These are phyloP conservation scores for Ophiocordyceps camponoti-rufipedis DNA, from an alignment of 2,329 filamentous ascomycete genomes.

Conservation along the genomic window DNA sequence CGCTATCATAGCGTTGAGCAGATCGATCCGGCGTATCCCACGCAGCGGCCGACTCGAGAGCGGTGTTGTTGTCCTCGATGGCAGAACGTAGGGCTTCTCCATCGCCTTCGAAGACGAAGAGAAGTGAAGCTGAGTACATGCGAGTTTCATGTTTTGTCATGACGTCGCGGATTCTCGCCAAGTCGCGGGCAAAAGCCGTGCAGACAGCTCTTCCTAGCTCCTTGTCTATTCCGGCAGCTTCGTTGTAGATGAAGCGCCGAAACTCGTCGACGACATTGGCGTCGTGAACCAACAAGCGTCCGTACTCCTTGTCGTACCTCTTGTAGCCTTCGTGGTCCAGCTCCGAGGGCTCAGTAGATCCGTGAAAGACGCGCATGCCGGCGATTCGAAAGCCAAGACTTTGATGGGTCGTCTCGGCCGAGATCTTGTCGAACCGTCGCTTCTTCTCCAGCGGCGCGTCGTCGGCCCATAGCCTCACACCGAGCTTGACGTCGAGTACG, in stretches of 20 bases:
- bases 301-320: slow-evolving; percentile 46
- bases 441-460: slow-evolving; percentile 41
- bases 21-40: slow-evolving; percentile 11
- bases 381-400: slow-evolving; percentile 44
- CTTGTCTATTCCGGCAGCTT: slow-evolving; percentile 36
- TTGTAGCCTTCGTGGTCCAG: slow-evolving; percentile 36
- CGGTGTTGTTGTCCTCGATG: slow-evolving; percentile 33
- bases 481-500: slow-evolving; percentile 85
- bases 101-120: slow-evolving; percentile 48
- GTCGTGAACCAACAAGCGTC: slow-evolving; percentile 30
- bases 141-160: slow-evolving; percentile 38
- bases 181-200: slow-evolving; percentile 31
- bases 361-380: slow-evolving; percentile 46
- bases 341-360: slow-evolving; percentile 29
- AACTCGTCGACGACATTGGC: slow-evolving; percentile 36
- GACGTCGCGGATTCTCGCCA: slow-evolving; percentile 32
- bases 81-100: slow-evolving; percentile 32
- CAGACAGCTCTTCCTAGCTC: slow-evolving; percentile 38
- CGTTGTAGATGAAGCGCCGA: slow-evolving; percentile 38
- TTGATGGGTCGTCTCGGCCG: slow-evolving; percentile 38
- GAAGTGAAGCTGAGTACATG: slow-evolving; percentile 45
- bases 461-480: slow-evolving; percentile 71
- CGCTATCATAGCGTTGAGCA: slow-evolving; percentile 33
- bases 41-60: slow-evolving; percentile 30
- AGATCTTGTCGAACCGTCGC: slow-evolving; percentile 39